Conservation (phyloP, 2,329 filamentous ascomycete genomes). For the Pseudogymnoascus sp. region DNA sequence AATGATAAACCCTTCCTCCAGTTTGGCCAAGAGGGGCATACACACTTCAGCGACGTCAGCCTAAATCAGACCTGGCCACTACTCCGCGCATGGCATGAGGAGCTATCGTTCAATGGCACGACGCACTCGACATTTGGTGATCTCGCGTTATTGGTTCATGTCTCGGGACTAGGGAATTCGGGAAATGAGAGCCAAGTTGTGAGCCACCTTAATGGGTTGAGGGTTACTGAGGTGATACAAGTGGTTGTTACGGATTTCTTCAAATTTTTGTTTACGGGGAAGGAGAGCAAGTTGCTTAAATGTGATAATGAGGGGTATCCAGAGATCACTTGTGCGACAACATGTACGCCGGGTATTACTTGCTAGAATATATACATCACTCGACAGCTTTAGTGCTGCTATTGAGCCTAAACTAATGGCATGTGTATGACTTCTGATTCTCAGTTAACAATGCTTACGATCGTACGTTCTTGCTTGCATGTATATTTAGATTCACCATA, state of each 20-base stretch:
- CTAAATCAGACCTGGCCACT: conserved; percentile 25
- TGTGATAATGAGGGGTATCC: conserved; percentile 15
- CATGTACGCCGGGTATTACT: not conserved
- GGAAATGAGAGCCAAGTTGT: conserved; percentile 18
- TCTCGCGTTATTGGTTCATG: conserved; percentile 23
- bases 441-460: too few relatives aligned
- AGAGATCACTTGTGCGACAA: conserved; percentile 16
- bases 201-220: conserved; percentile 24
- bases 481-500: too few relatives aligned
- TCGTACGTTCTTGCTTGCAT: too few relatives aligned
- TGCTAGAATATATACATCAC: not conserved
- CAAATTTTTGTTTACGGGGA: conserved; percentile 22
- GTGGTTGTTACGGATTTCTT: conserved; percentile 28
- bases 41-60: not conserved
- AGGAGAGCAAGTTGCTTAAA: conserved; percentile 11
- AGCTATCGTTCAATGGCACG: conserved; percentile 25
- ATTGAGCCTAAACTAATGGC: not conserved
- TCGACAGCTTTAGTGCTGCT: not conserved
- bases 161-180: conserved; percentile 17
- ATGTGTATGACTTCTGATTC: too few relatives aligned
- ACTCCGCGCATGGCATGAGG: conserved; percentile 25
- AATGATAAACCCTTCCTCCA: not conserved
- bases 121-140: conserved; percentile 30
- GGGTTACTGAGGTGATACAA: conserved; percentile 24
- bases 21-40: not conserved